Percentiles rank a stretch among this genome's conserved stretches.
Evolutionary conservation across 1,284 basidiomycete species (phyloP).

Genomic region (Ceratobasidium sp.): DNA sequence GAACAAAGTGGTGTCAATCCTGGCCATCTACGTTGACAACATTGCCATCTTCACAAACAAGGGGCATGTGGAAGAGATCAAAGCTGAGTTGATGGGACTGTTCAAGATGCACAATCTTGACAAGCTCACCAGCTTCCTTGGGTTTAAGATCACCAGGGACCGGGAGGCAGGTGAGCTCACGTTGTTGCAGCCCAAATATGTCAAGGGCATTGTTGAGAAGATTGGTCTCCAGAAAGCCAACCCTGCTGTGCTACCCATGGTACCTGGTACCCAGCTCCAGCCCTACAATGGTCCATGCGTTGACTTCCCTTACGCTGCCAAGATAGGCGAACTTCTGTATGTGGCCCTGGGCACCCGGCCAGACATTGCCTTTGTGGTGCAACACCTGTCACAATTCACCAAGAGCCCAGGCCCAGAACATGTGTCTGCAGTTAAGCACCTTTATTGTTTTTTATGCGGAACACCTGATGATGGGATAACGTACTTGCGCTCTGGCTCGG

Average conservation of each 20-base stretch:
- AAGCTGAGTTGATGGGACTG: background rate
- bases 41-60: background rate
- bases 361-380: constrained; percentile 31
- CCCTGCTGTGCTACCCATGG: background rate
- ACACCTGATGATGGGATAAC: constrained; percentile 45
- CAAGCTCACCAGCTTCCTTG: background rate
- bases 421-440: constrained; percentile 45
- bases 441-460: constrained; percentile 48
- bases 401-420: constrained; percentile 34
- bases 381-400: constrained; percentile 10
- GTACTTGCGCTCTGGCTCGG: constrained; percentile 18
- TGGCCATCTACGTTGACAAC: constrained; percentile 22
- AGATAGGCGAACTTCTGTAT: constrained; percentile 39
- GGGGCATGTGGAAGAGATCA: background rate
- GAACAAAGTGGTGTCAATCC: background rate
- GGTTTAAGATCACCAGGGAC: background rate
- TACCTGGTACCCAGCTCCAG: background rate
- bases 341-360: constrained; percentile 25
- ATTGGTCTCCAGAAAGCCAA: background rate
- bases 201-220: background rate
- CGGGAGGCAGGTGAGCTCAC: background rate
- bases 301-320: constrained; percentile 4
- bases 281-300: background rate
- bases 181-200: background rate
- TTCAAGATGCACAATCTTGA: constrained; percentile 35